Evolutionary conservation across 305 asterid genomes (phyloP), one percentile per base, ranked within the genome.

Genomic region (Withania somnifera): DNA sequence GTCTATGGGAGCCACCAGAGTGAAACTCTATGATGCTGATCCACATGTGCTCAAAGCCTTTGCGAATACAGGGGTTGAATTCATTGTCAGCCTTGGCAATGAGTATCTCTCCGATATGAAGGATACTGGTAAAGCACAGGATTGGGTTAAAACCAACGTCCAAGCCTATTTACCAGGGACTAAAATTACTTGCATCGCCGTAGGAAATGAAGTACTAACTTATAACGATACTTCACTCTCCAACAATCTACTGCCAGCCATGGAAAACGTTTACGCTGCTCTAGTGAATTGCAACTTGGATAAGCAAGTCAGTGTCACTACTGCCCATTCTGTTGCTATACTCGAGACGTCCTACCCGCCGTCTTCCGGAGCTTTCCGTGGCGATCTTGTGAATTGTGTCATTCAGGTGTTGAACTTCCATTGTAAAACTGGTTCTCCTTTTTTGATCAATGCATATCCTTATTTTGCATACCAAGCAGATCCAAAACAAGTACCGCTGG

Each of bases 21-120:
- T 94, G 22, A 94, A 94, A 89, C 97, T 94, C 83, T 94, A 94
- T 86, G 97, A 94, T 84, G 91, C 98, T 73, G 98, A 94, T 71
- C 89, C 97, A 0, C 73, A 47, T 2, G 98, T 94, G 19, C 95
- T 94, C 84, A 91, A 90, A 51, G 94, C 98, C 80, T 94, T 94
- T 81, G 92, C 97, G 84, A 91, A 91, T 89, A 85, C 97, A 71
- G 91, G 90, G 56, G 90, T 92, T 34, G 94, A 94, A 79, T 90
- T 94, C 92, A 88, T 94, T 36, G 38, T 34, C 38, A 34, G 38
- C 38, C 38, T 34, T 34, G 38, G 38, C 38, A 34, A 34, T 34
- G 38, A 94, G 78, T 52, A 90, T 86, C 30, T 94, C 7, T 56
- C 89, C 81, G 81, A 81, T 1, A 85, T 91, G 87, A 88, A 88